Evolutionary conservation across 306 rosid species (phyloP).

Genomic region (Pueraria montana): DNA sequence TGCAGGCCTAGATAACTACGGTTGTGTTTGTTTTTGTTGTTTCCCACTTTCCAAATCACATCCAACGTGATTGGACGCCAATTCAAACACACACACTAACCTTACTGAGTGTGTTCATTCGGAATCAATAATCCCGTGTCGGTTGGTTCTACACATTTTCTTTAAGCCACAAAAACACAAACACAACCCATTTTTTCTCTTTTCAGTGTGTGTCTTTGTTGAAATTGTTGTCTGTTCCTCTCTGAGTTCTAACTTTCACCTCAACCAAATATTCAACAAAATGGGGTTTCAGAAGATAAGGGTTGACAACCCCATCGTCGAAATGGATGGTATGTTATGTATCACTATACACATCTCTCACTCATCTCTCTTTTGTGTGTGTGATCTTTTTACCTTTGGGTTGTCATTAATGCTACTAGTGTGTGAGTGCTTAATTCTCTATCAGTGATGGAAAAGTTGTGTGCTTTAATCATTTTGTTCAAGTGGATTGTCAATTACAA

Average conservation of each 20-base stretch:
- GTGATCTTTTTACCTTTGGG: not conserved
- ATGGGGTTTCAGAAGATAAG: constrained; percentile 85
- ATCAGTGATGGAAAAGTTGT: constrained; percentile 25
- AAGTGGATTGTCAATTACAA: constrained; percentile 20
- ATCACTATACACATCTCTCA: constrained; percentile 4
- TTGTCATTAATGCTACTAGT: not conserved
- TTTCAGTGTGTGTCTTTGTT: not conserved
- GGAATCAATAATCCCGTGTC: too few relatives aligned
- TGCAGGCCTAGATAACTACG: not conserved
- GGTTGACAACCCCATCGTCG: constrained; percentile 93
- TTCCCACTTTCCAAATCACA: not conserved
- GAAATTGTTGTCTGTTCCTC: constrained; percentile 4
- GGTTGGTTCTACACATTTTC: not conserved
- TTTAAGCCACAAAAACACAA: not conserved
- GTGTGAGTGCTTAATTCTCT: not conserved
- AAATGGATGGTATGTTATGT: constrained; percentile 84
- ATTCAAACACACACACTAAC: not conserved
- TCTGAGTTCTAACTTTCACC: constrained; percentile 26
- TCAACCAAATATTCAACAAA: constrained; percentile 20
- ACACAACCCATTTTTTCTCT: not conserved
- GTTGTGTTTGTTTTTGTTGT: not conserved
- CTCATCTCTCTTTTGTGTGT: not conserved
- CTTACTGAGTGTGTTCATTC: not conserved
- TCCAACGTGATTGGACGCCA: not conserved
- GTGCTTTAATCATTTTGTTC: constrained; percentile 19